Conservation (phyloP, 2,329 filamentous ascomycete genomes). For the Exophiala dermatitidis region DNA sequence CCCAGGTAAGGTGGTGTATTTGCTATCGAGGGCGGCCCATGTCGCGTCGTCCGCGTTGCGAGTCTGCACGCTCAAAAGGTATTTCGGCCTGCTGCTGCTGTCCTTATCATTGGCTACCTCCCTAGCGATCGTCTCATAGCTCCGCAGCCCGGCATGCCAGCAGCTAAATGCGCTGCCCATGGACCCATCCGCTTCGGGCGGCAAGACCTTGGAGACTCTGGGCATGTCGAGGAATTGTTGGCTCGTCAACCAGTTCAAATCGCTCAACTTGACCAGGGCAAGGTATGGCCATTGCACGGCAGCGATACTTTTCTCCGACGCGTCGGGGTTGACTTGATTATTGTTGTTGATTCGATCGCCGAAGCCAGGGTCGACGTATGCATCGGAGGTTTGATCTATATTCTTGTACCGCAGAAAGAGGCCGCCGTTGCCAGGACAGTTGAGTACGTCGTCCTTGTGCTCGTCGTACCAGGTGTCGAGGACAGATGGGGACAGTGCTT, state of each 20-base stretch:
- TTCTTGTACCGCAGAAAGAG: conserved; percentile 19
- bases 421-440: conserved; percentile 13
- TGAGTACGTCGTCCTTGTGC: conserved; percentile 12
- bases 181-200: conserved; percentile 10
- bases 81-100: conserved; percentile 2
- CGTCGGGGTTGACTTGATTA: not conserved
- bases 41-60: conserved; percentile 1
- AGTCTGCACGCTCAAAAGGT: conserved; percentile 11
- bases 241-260: conserved; percentile 11
- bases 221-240: conserved; percentile 15
- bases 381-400: not conserved
- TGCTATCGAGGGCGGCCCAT: conserved; percentile 5
- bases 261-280: conserved; percentile 13
- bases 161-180: conserved; percentile 13
- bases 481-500: conserved; percentile 1
- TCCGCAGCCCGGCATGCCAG: conserved; percentile 10
- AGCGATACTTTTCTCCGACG: conserved; percentile 6
- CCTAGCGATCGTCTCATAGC: conserved; percentile 7
- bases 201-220: conserved; percentile 7
- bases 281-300: conserved; percentile 12
- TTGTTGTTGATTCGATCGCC: not conserved
- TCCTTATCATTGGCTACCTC: not conserved
- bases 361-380: conserved; percentile 3
- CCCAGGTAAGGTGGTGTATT: conserved; percentile 4
- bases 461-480: conserved; percentile 18